Percentiles rank a stretch among this genome's conserved stretches.
Evolutionary conservation across 352 stramenopile genomes (phyloP).

Genomic region (Pythium myriotylum): DNA sequence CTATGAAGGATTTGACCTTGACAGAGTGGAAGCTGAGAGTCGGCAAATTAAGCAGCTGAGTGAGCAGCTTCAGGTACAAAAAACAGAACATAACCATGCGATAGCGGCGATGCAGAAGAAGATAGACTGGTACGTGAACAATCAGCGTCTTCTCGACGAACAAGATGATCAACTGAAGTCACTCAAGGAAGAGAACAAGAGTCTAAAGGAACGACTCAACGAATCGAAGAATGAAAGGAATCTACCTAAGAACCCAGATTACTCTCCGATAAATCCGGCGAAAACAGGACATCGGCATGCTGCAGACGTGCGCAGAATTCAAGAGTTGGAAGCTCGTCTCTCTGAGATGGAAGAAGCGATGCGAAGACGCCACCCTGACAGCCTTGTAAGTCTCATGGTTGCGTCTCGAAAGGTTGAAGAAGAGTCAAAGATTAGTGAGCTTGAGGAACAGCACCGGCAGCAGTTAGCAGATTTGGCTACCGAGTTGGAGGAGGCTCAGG

Average conservation of each 20-base stretch:
- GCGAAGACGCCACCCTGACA: constrained; percentile 75
- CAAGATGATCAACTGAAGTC: constrained; percentile 66
- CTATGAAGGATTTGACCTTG: constrained; percentile 73
- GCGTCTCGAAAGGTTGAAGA: constrained; percentile 68
- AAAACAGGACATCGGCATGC: constrained; percentile 27
- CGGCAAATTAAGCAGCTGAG: constrained; percentile 50
- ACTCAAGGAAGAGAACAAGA: constrained; percentile 34
- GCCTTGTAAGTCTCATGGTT: constrained; percentile 77
- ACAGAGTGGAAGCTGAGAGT: constrained; percentile 58
- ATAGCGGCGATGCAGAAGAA: constrained; percentile 73
- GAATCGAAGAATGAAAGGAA: background rate
- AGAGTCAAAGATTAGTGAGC: constrained; percentile 47
- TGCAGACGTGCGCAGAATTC: constrained; percentile 72
- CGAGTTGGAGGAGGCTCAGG: constrained; percentile 51
- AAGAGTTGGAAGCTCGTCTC: constrained; percentile 68
- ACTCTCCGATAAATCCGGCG: constrained; percentile 6
- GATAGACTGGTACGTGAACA: constrained; percentile 85
- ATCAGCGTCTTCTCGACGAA: constrained; percentile 77
- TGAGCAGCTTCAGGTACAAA: constrained; percentile 39
- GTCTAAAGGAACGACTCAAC: constrained; percentile 6
- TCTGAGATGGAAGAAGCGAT: constrained; percentile 79
- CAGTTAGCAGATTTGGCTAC: constrained; percentile 45
- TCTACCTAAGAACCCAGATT: background rate
- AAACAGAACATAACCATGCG: constrained; percentile 55
- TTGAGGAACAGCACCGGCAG: constrained; percentile 40